Percentiles rank a stretch among this genome's conserved stretches.
Evolutionary conservation across 805 yeast species (phyloP).

Genomic region (Vanderwaltozyma tropicalis): DNA sequence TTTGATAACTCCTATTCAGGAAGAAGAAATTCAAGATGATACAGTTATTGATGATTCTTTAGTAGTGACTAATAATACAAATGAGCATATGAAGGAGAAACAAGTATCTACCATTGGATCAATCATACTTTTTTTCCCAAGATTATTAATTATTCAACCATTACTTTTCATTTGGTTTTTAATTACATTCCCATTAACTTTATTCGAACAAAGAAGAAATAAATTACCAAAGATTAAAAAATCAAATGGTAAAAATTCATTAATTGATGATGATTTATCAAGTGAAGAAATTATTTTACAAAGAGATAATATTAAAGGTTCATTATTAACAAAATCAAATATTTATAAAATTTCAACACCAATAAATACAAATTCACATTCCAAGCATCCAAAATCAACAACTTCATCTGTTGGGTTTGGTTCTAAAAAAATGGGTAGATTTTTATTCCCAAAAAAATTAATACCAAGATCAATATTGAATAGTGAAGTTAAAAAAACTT

Average conservation of each 20-base stretch:
- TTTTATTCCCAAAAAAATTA: conserved; percentile 34
- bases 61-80: no score
- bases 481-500: conserved; percentile 39
- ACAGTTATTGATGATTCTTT: no score
- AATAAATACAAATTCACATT: background rate
- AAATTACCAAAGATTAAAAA: background rate
- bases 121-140: conserved; percentile 38
- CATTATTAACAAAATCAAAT: conserved; percentile 12
- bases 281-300: conserved; percentile 24
- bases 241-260: background rate
- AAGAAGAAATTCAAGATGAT: conserved; percentile 1
- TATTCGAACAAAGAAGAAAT: conserved; percentile 22
- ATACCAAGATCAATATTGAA: conserved; percentile 29
- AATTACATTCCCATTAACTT: conserved; percentile 45
- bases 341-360: background rate
- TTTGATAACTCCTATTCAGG: conserved; percentile 4
- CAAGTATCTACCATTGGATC: conserved; percentile 9
- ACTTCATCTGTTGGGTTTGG: conserved; percentile 18
- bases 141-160: conserved; percentile 44
- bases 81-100: no score
- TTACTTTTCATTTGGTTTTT: conserved; percentile 38
- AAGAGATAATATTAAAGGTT: conserved; percentile 25
- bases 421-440: conserved; percentile 31
- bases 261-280: conserved; percentile 21
- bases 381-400: background rate